Conservation (phyloP, 2,329 filamentous ascomycete species). For the Cladosporium sp. region DNA sequence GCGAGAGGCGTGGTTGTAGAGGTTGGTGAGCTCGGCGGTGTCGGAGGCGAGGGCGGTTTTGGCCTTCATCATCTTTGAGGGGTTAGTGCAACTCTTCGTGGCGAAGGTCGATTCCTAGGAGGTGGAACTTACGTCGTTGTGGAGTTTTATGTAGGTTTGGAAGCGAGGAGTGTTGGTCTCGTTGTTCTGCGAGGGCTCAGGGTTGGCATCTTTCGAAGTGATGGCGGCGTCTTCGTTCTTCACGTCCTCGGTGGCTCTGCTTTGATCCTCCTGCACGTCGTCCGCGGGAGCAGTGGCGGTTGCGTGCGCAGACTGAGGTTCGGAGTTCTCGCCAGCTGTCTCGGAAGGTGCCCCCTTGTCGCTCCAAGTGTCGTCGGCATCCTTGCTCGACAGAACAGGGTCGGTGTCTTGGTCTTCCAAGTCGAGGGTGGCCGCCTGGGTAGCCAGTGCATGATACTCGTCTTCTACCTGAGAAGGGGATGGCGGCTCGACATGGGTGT, state of each 20-base stretch:
- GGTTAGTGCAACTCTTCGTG: neutral
- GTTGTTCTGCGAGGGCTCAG: neutral
- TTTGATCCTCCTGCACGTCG: neutral
- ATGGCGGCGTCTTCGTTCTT: neutral
- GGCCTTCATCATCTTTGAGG: neutral
- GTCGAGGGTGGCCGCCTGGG: neutral
- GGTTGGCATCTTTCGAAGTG: neutral
- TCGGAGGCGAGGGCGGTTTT: constrained; percentile 2
- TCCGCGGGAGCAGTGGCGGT: neutral
- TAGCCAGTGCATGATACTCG: neutral
- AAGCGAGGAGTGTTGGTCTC: neutral
- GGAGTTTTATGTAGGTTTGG: neutral
- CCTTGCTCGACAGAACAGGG: neutral
- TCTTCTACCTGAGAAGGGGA: neutral
- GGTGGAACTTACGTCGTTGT: neutral
- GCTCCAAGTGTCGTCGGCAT: neutral
- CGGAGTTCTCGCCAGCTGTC: neutral
- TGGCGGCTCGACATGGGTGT: neutral
- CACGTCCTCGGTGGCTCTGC: neutral
- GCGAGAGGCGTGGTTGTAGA: neutral
- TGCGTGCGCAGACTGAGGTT: too few species aligned
- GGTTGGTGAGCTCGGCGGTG: neutral
- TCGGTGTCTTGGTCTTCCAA: neutral
- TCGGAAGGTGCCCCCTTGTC: neutral
- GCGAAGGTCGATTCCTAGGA: too few species aligned